phyloP scores from a whole-genome alignment of 2,329 filamentous ascomycete species.

The Neopestalotiopsis sp. region DNA sequence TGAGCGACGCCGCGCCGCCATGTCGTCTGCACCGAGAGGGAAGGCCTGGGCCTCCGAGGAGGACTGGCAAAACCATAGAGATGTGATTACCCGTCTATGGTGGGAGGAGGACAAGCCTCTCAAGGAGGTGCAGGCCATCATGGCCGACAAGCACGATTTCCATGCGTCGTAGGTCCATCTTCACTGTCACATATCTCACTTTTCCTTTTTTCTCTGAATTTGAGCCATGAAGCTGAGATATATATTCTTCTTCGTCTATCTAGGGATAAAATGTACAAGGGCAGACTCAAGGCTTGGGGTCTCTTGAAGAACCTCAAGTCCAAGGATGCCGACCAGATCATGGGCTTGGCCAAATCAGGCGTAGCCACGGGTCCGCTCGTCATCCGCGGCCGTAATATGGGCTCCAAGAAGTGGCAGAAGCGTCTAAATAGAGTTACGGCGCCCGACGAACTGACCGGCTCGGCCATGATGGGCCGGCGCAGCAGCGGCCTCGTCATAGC shows the following conservation, averaged over 20 bases:
- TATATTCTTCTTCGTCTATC: not conserved
- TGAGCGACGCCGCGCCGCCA: conserved; percentile 5
- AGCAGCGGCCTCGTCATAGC: not conserved
- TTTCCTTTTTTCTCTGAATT: not conserved
- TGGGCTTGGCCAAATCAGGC: conserved; percentile 17
- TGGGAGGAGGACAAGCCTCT: conserved; percentile 19
- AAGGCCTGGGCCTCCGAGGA: conserved; percentile 20
- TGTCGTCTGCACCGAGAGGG: conserved; percentile 9
- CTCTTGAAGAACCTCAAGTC: conserved; percentile 21
- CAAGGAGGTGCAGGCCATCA: conserved; percentile 19
- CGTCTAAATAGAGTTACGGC: conserved; percentile 17
- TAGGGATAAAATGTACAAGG: conserved; percentile 21
- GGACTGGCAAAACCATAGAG: conserved; percentile 19
- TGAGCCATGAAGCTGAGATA: not conserved
- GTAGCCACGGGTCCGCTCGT: conserved; percentile 15
- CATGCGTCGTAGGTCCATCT: conserved; percentile 19
- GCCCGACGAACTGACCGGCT: conserved; percentile 2
- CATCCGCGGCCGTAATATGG: conserved; percentile 18
- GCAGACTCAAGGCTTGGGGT: conserved; percentile 18
- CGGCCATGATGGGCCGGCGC: not conserved
- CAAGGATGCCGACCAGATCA: conserved; percentile 20
- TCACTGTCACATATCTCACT: not conserved
- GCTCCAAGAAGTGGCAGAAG: conserved; percentile 19
- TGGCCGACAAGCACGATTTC: conserved; percentile 20
- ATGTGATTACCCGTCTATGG: conserved; percentile 19